A percentile compares a stretch with the other conserved stretches of the same genome.
Conservation (phyloP, 768 basidiomycete species). For the Termitomyces sp. region DNA sequence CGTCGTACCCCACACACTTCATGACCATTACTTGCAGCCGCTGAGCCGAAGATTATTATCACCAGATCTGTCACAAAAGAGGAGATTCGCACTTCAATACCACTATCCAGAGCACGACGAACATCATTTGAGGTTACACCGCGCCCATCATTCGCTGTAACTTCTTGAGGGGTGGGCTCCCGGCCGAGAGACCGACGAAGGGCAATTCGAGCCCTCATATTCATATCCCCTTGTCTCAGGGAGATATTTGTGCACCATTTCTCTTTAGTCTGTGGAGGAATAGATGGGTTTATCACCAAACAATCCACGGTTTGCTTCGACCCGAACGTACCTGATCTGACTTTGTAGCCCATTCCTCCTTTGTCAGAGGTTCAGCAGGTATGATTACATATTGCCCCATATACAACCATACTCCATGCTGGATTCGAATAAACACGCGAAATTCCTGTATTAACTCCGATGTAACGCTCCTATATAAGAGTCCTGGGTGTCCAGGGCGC, state of each 20-base stretch:
- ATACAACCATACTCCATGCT: constrained; percentile 27
- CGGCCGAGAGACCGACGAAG: not conserved
- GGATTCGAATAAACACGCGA: constrained; percentile 1
- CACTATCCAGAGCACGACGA: not conserved
- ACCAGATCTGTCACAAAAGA: not conserved
- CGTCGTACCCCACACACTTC: not conserved
- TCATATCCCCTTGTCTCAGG: not conserved
- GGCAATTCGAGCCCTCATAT: not conserved
- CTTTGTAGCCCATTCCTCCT: constrained; percentile 15
- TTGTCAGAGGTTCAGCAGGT: constrained; percentile 31
- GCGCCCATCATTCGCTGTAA: not conserved
- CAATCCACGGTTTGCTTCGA: not conserved
- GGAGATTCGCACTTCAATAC: not conserved
- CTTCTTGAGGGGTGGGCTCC: not conserved
- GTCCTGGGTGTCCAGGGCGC: constrained; percentile 23
- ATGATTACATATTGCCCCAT: constrained; percentile 27
- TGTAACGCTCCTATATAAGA: constrained; percentile 14
- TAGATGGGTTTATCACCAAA: not conserved
- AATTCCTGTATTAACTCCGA: not conserved
- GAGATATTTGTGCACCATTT: not conserved
- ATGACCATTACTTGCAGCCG: not conserved
- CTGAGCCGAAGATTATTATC: not conserved
- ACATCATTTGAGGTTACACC: not conserved
- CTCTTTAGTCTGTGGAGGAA: not conserved
- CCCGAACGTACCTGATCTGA: not conserved